Conservation (phyloP, 2,329 filamentous ascomycete genomes). For the Fusarium agapanthi region DNA sequence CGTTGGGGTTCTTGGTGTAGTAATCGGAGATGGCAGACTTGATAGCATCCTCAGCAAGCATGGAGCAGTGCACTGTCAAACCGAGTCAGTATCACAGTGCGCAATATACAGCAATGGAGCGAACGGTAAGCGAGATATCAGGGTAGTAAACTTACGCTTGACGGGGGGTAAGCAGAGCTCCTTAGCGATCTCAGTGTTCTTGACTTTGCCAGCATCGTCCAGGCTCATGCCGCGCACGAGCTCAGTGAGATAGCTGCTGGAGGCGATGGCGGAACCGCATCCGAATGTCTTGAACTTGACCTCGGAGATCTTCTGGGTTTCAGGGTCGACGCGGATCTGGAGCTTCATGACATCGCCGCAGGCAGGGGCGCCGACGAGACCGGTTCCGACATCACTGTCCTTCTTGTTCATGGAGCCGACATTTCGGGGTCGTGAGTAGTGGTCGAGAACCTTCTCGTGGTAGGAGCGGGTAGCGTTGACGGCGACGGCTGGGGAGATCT, state of each 20-base stretch:
- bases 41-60: slow-evolving; percentile 91
- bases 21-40: slow-evolving; percentile 91
- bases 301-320: slow-evolving; percentile 87
- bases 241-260: slow-evolving; percentile 92
- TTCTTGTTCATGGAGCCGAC: slow-evolving; percentile 72
- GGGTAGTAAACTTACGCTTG: slow-evolving; percentile 70
- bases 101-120: slow-evolving; percentile 14
- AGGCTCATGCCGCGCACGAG: slow-evolving; percentile 93
- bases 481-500: slow-evolving; percentile 52
- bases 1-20: slow-evolving; percentile 87
- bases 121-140: background rate
- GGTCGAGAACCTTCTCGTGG: slow-evolving; percentile 63
- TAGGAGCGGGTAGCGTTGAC: slow-evolving; percentile 56
- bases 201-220: slow-evolving; percentile 90
- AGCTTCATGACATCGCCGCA: slow-evolving; percentile 92
- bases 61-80: slow-evolving; percentile 81
- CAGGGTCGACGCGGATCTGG: slow-evolving; percentile 84
- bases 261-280: slow-evolving; percentile 93
- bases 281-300: slow-evolving; percentile 99
- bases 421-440: slow-evolving; percentile 64
- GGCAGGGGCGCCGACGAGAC: slow-evolving; percentile 87
- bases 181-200: slow-evolving; percentile 98
- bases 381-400: slow-evolving; percentile 85
- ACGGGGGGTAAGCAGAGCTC: slow-evolving; percentile 90
- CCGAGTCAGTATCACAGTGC: slow-evolving; percentile 41